phyloP scores from a whole-genome alignment of 208 protist species.

The Trichomonas tenax region DNA sequence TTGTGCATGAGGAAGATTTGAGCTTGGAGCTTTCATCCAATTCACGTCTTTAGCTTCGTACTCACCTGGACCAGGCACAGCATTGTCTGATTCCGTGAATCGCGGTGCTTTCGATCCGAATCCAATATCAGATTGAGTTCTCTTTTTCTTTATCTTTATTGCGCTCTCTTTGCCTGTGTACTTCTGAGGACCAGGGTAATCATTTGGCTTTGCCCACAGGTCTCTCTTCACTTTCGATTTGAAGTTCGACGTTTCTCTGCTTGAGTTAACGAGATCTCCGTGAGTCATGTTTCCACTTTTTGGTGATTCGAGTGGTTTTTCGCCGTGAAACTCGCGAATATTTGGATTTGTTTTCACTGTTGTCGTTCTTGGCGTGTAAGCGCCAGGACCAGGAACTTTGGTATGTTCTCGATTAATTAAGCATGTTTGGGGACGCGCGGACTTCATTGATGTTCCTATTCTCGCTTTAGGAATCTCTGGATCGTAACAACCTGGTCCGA shows the following conservation, averaged over 20 bases:
- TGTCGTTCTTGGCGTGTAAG: not conserved
- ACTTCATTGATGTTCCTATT: not conserved
- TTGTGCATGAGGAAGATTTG: not conserved
- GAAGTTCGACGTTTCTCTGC: not conserved
- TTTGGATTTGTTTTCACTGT: not conserved
- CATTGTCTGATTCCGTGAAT: not conserved
- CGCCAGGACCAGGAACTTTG: not conserved
- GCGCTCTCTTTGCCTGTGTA: not conserved
- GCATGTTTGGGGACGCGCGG: not conserved
- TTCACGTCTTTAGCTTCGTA: not conserved
- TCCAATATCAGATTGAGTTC: not conserved
- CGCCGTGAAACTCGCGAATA: not conserved
- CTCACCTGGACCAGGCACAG: not conserved
- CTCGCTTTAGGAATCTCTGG: not conserved
- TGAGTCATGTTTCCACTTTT: not conserved
- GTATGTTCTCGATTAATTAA: not conserved
- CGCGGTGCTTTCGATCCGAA: not conserved
- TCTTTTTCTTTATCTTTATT: not conserved
- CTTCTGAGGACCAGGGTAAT: not conserved
- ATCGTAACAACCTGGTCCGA: not conserved
- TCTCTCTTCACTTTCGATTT: not conserved
- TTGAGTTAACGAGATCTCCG: not conserved
- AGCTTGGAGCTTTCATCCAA: not conserved
- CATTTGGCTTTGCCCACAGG: not conserved
- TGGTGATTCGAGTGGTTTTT: not conserved